These are phyloP conservation scores for Cairneyella variabilis DNA, from an alignment of 495 filamentous ascomycete genomes.

Conservation along the genomic window DNA sequence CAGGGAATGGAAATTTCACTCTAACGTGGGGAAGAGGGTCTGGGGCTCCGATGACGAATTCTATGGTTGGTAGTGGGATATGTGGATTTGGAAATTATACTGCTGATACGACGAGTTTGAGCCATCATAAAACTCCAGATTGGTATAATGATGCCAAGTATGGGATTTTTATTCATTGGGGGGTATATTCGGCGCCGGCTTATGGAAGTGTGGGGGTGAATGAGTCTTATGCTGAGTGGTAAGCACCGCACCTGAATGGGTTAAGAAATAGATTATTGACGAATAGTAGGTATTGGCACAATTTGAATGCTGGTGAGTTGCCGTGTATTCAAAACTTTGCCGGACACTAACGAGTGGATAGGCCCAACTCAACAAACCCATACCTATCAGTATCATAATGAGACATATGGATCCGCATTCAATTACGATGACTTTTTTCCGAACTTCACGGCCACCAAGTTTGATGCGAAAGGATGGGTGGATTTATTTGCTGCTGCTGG, in stretches of 20 bases:
- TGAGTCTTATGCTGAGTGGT: conserved; percentile 43
- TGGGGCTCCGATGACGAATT: neutral
- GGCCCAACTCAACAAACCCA: conserved; percentile 17
- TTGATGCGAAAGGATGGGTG: conserved; percentile 49
- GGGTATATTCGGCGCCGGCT: conserved; percentile 39
- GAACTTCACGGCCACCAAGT: conserved; percentile 47
- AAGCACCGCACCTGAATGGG: neutral
- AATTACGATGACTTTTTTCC: conserved; percentile 53
- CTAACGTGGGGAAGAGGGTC: neutral
- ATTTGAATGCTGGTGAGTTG: too few species aligned
- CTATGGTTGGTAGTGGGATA: neutral
- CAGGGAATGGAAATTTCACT: neutral
- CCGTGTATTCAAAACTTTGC: too few species aligned
- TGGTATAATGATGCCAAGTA: conserved; percentile 44
- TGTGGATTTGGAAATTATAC: neutral
- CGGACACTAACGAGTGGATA: too few species aligned
- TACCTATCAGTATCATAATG: conserved; percentile 45
- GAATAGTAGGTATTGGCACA: conserved; percentile 36
- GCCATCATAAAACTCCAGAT: conserved; percentile 33
- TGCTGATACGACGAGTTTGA: neutral
- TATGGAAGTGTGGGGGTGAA: conserved; percentile 37
- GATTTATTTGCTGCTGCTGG: conserved; percentile 45
- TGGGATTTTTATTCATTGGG: conserved; percentile 47
- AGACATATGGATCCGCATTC: conserved; percentile 43
- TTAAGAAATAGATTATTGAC: neutral